Conservation (phyloP, 2,329 filamentous ascomycete species). For the Podosphaera aphanis region DNA sequence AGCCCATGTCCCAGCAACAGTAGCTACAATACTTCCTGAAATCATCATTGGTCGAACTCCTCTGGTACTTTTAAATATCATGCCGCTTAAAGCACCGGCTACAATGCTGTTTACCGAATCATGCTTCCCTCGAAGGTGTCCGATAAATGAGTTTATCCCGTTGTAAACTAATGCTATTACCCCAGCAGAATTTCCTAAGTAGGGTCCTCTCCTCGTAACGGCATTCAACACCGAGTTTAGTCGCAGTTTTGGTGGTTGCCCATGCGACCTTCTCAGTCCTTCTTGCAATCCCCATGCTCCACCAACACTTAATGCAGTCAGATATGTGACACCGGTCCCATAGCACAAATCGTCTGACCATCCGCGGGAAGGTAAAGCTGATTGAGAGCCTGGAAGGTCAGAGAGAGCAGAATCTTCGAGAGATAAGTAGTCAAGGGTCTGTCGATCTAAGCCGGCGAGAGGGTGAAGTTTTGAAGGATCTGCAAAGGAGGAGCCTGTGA, state of each 20-base stretch:
- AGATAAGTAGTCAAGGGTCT: slow-evolving; percentile 80
- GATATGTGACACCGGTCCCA: slow-evolving; percentile 82
- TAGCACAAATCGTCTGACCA: slow-evolving; percentile 98
- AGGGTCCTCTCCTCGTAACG: slow-evolving; percentile 76
- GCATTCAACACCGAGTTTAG: slow-evolving; percentile 90
- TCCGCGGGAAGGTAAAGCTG: slow-evolving; percentile 76
- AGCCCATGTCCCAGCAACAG: slow-evolving; percentile 69
- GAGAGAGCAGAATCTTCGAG: slow-evolving; percentile 81
- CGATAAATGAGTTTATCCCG: slow-evolving; percentile 66
- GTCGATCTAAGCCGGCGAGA: slow-evolving; percentile 75
- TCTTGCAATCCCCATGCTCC: slow-evolving; percentile 85
- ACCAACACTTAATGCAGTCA: slow-evolving; percentile 64
- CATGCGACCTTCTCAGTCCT: slow-evolving; percentile 57
- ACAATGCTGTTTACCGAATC: slow-evolving; percentile 73
- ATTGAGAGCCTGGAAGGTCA: slow-evolving; percentile 64
- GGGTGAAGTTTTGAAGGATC: slow-evolving; percentile 82
- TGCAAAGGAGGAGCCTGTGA: slow-evolving; percentile 51
- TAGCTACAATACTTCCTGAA: slow-evolving; percentile 70
- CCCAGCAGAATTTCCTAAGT: slow-evolving; percentile 85
- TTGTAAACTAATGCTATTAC: slow-evolving; percentile 95
- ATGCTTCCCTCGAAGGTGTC: slow-evolving; percentile 59
- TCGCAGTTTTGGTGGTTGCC: slow-evolving; percentile 65
- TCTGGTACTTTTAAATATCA: slow-evolving; percentile 89
- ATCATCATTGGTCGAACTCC: slow-evolving; percentile 84
- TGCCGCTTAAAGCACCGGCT: slow-evolving; percentile 70